Evolutionary conservation across 2,329 filamentous ascomycete species (phyloP), one percentile per base, ranked within the genome.

Genomic region (Rhynchosporium graminicola): DNA sequence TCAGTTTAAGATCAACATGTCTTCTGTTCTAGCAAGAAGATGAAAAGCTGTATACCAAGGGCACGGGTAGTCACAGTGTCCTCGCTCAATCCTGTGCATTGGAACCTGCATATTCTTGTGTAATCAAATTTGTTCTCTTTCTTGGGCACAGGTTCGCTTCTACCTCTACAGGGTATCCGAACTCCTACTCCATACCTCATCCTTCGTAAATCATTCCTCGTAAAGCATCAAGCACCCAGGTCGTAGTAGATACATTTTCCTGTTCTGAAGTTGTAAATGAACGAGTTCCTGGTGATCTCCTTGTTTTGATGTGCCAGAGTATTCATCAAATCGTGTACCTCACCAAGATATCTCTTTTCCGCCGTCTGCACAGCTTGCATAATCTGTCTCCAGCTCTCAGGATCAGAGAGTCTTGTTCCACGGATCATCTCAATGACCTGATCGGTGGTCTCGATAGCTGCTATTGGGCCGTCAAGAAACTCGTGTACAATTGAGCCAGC

Each of bases 251-350:
- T 83, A 74, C 91, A 93, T 63, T 83, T 88, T 0, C 89, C 90
- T 9, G 91, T 96, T 63, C 92, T 82, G 70, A 96, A 97, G 71
- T 97, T 97, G 77, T 96, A 97, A 58, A 97, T 84, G 76, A 96
- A 96, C 10, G 91, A 90, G 74, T 93, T 90, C 52, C 84, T 83
- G 29, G 83, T 82, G 8, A 81, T 83, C 3, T 80, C 78, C 79
- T 82, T 77, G 80, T 87, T 80, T 74, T 82, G 77, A 68, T 80
- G 76, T 74, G 85, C 85, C 79, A 95, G 76, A 70, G 83, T 77
- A 73, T 78, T 74, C 59, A 97, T 80, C 75, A 94, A 80, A 64
- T 92, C 89, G 72, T 95, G 90, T 47, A 97, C 83, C 73, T 97
- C 91, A 33, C 87, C 83, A 50, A 96, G 79, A 72, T 97, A 97